These are phyloP conservation scores for Parsonsia alboflavescens DNA, from an alignment of 257 asterid genomes.

Conservation along the genomic window DNA sequence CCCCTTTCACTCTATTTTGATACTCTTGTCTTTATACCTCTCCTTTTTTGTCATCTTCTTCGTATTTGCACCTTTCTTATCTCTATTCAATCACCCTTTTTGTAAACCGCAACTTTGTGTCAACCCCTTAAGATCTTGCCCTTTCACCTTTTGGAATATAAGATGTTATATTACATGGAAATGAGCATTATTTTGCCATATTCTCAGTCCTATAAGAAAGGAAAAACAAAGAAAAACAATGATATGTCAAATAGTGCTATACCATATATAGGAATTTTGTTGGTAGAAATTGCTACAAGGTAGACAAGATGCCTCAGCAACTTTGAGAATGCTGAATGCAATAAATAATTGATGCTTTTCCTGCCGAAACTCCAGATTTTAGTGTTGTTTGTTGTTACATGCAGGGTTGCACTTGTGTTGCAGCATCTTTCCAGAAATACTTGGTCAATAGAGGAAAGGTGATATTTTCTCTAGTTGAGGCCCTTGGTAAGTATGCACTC, in stretches of 20 bases:
- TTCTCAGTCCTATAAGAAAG: background rate
- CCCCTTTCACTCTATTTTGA: background rate
- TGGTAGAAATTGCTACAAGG: too few relatives aligned
- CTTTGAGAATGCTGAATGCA: background rate
- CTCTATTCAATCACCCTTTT: background rate
- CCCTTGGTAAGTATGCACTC: conserved; percentile 49
- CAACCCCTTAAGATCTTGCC: background rate
- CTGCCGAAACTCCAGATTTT: background rate
- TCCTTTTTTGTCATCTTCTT: background rate
- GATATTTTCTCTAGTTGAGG: conserved; percentile 74
- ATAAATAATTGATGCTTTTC: background rate
- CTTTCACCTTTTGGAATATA: background rate
- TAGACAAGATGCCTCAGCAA: background rate
- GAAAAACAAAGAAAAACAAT: background rate
- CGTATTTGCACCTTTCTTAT: background rate
- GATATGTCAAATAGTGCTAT: background rate
- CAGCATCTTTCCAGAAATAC: conserved; percentile 51
- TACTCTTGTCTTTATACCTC: background rate
- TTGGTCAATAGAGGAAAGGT: conserved; percentile 52
- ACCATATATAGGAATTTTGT: too few relatives aligned
- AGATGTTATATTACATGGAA: background rate
- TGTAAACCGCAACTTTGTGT: background rate
- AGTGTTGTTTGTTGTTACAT: conserved; percentile 5
- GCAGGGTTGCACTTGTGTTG: conserved; percentile 73
- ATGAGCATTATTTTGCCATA: background rate